These are phyloP conservation scores for Flueggea neowawraea DNA, from an alignment of 441 rosid species.

Conservation along the genomic window DNA sequence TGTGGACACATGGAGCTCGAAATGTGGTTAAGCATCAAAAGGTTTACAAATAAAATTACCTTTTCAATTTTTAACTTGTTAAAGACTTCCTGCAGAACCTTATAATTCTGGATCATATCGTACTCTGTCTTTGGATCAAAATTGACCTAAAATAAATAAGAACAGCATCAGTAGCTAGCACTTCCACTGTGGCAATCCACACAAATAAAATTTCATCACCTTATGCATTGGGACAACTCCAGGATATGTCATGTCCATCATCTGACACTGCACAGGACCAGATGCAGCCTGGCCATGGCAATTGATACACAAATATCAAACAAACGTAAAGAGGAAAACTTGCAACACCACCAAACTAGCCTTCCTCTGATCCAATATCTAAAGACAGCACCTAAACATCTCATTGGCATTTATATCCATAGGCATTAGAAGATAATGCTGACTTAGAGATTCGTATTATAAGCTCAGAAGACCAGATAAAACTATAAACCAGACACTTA, in stretches of 20 bases:
- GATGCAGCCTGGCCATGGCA: conserved; percentile 75
- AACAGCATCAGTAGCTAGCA: no score
- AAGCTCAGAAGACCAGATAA: no score
- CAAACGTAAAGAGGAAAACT: neutral
- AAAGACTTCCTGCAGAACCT: conserved; percentile 90
- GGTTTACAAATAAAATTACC: conserved; percentile 34
- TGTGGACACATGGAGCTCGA: no score
- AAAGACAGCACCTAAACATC: neutral
- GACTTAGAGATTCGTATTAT: no score
- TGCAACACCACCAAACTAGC: neutral
- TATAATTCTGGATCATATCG: conserved; percentile 96
- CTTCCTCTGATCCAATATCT: neutral
- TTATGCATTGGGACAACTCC: conserved; percentile 98
- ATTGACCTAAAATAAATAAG: conserved; percentile 53
- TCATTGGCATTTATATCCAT: neutral
- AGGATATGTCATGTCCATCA: conserved; percentile 94
- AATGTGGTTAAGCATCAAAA: no score
- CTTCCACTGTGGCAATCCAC: no score
- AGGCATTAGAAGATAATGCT: neutral
- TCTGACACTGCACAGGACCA: conserved; percentile 98
- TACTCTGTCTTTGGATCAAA: conserved; percentile 93
- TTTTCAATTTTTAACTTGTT: conserved; percentile 90
- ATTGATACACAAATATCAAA: neutral
- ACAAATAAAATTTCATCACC: conserved; percentile 28
- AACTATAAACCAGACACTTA: no score